These are phyloP conservation scores for Podochytrium sp. DNA, from an alignment of 192 early-diverging fungal genomes.

Conservation along the genomic window DNA sequence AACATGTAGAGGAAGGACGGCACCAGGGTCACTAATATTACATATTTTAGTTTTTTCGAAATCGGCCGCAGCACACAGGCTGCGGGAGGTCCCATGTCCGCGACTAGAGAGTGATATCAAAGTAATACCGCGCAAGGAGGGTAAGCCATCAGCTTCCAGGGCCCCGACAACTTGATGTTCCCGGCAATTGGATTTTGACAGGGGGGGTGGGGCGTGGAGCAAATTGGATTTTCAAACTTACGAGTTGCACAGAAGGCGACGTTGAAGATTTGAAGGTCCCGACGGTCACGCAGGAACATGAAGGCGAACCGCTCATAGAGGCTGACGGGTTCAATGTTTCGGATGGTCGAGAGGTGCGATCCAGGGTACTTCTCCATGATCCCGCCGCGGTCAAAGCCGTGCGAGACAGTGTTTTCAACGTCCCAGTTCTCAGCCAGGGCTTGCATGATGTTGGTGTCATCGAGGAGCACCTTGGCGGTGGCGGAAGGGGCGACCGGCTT, in stretches of 20 bases:
- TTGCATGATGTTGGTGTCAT: conserved; percentile 33
- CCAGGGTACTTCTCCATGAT: background rate
- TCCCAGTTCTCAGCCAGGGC: conserved; percentile 35
- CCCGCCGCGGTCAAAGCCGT: conserved; percentile 25
- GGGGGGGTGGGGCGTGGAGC: too few relatives aligned
- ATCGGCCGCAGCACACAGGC: too few relatives aligned
- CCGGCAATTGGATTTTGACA: too few relatives aligned
- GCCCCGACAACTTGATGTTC: too few relatives aligned
- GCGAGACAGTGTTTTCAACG: conserved; percentile 16
- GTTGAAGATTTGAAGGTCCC: conserved; percentile 33
- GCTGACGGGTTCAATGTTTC: conserved; percentile 6
- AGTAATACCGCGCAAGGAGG: too few relatives aligned
- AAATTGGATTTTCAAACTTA: too few relatives aligned
- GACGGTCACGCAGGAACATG: conserved; percentile 25
- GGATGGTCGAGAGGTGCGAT: background rate
- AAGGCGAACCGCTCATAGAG: conserved; percentile 31
- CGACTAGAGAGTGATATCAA: too few relatives aligned
- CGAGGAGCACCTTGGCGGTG: background rate
- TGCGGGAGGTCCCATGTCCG: too few relatives aligned
- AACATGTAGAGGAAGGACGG: conserved; percentile 43
- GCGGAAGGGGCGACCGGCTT: background rate
- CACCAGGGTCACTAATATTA: conserved; percentile 26
- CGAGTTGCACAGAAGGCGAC: conserved; percentile 14
- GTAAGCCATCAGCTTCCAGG: too few relatives aligned
- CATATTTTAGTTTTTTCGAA: too few relatives aligned